phyloP scores from a whole-genome alignment of 1,284 basidiomycete genomes.

The Apiotrichum veenhuisii region DNA sequence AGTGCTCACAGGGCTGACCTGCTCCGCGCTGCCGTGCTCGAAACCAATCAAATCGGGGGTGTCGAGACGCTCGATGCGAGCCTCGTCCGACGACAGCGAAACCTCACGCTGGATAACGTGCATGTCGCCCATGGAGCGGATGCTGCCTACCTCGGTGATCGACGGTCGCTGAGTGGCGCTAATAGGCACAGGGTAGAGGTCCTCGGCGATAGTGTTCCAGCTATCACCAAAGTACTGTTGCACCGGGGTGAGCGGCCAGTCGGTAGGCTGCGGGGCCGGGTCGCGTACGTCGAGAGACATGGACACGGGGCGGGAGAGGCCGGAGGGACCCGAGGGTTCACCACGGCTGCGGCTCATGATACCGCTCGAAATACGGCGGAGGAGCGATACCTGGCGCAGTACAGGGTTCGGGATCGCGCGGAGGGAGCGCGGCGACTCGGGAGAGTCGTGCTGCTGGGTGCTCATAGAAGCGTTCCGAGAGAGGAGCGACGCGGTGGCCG shows the following conservation, averaged over 20 bases:
- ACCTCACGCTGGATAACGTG: conserved; percentile 33
- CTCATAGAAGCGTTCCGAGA: neutral
- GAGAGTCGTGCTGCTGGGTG: neutral
- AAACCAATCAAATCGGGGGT: neutral
- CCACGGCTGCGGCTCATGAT: conserved; percentile 18
- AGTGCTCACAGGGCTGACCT: neutral
- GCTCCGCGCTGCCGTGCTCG: neutral
- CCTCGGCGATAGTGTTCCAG: neutral
- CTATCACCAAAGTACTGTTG: neutral
- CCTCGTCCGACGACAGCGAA: neutral
- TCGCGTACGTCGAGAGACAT: conserved; percentile 31
- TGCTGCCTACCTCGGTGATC: conserved; percentile 6
- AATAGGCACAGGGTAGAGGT: neutral
- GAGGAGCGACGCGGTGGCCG: neutral
- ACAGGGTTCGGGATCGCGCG: neutral
- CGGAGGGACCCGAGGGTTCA: conserved; percentile 1
- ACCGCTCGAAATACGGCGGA: conserved; percentile 18
- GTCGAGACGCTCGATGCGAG: neutral
- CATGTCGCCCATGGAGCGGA: conserved; percentile 49
- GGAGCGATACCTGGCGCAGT: neutral
- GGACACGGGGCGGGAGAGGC: neutral
- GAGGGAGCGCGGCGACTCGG: neutral
- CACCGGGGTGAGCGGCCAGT: conserved; percentile 29
- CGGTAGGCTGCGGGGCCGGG: conserved; percentile 34
- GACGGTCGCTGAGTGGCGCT: neutral